Percentiles rank a stretch among this genome's conserved stretches.
Conservation (phyloP, 331 rosid species). For the Dryas integrifolia region DNA sequence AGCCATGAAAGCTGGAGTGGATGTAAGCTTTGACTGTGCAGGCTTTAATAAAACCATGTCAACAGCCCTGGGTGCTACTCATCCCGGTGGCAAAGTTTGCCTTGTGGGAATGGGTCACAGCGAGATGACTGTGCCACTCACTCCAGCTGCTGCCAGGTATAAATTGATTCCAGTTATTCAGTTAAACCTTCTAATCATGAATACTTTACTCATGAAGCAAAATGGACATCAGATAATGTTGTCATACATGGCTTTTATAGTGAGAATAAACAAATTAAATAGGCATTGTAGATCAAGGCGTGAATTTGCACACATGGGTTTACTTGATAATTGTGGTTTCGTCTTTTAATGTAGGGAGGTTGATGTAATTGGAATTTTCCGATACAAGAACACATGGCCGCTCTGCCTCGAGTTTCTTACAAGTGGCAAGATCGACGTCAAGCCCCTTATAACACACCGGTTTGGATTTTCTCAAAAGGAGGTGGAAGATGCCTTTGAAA, state of each 20-base stretch:
- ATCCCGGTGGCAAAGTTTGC: conserved; percentile 89
- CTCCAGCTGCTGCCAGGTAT: conserved; percentile 79
- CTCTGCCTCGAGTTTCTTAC: conserved; percentile 73
- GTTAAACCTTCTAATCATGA: no score
- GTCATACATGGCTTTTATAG: background rate
- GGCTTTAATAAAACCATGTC: conserved; percentile 89
- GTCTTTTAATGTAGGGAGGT: conserved; percentile 53
- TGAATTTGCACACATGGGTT: background rate
- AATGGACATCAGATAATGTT: background rate
- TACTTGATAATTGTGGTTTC: background rate
- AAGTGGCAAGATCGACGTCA: conserved; percentile 79
- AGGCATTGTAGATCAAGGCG: background rate
- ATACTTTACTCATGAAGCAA: background rate
- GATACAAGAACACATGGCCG: conserved; percentile 95
- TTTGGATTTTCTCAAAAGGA: conserved; percentile 83
- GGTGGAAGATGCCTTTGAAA: conserved; percentile 84
- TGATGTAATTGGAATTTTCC: conserved; percentile 75
- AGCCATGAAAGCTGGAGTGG: conserved; percentile 54
- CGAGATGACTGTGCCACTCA: conserved; percentile 79
- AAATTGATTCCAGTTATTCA: background rate
- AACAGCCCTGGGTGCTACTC: conserved; percentile 73
- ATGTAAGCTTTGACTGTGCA: conserved; percentile 80
- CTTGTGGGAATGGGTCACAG: conserved; percentile 83
- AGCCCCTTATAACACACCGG: conserved; percentile 81
- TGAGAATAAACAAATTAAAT: background rate